These are phyloP conservation scores for Postia placenta DNA, from an alignment of 768 basidiomycete genomes.

Conservation along the genomic window DNA sequence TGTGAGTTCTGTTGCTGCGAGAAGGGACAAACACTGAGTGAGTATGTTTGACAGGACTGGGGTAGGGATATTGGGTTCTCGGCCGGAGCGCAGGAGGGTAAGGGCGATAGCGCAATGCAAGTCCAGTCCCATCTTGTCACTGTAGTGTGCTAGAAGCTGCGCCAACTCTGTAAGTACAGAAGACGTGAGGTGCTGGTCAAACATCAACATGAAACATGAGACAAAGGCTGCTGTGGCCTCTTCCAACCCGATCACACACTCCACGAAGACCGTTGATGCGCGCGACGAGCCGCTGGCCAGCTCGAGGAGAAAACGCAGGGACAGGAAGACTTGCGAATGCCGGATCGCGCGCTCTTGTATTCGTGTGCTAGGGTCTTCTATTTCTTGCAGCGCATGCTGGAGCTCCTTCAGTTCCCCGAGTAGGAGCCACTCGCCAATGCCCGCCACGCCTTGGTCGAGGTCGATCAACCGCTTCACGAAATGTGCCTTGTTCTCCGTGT, in stretches of 20 bases:
- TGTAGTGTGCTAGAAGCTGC: conserved; percentile 21
- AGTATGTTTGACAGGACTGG: not conserved
- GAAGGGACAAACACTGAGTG: not conserved
- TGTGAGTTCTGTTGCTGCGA: not conserved
- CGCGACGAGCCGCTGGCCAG: conserved; percentile 35
- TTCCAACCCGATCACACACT: conserved; percentile 33
- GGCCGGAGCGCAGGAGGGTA: conserved; percentile 10
- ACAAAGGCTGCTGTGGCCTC: conserved; percentile 39
- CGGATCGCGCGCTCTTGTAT: conserved; percentile 33
- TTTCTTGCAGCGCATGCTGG: conserved; percentile 29
- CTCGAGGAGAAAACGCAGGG: conserved; percentile 43
- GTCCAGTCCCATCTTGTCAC: conserved; percentile 18
- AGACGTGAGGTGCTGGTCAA: conserved; percentile 44
- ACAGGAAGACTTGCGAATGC: conserved; percentile 43
- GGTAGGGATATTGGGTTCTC: not conserved
- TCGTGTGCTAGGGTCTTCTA: conserved; percentile 24
- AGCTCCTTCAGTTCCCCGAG: conserved; percentile 57
- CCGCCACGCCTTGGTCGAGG: conserved; percentile 51
- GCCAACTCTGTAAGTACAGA: conserved; percentile 38
- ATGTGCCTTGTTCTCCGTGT: conserved; percentile 46
- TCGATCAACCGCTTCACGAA: conserved; percentile 48
- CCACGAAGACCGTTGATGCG: conserved; percentile 38
- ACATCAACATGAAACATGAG: conserved; percentile 36
- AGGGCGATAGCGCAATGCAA: conserved; percentile 31
- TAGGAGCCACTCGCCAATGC: conserved; percentile 66